Conservation (phyloP, 306 rosid species). For the Rosa multiflora region DNA sequence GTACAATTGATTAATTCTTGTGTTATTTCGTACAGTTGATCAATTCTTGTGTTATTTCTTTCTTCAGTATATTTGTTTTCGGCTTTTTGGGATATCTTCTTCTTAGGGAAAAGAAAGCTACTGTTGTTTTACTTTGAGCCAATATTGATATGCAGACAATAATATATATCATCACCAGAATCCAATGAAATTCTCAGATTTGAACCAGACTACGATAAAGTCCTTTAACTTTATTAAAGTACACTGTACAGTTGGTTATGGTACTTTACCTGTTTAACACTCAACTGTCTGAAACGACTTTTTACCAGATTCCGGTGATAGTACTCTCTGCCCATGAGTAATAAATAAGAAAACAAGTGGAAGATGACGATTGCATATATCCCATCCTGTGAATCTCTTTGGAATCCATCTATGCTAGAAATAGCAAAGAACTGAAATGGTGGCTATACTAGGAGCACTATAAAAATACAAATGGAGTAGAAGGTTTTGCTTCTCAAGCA, state of each 20-base stretch:
- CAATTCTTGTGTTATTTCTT: background rate
- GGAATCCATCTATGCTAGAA: background rate
- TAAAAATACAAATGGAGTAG: background rate
- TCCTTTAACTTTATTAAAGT: background rate
- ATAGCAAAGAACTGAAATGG: background rate
- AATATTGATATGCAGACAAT: background rate
- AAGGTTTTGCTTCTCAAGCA: background rate
- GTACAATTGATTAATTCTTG: background rate
- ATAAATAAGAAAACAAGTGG: background rate
- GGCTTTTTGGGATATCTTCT: background rate
- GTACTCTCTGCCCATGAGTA: background rate
- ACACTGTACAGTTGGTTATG: background rate
- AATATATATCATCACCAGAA: background rate
- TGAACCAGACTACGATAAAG: background rate
- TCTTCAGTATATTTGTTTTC: background rate
- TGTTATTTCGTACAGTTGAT: background rate
- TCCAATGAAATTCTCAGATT: conserved; percentile 4
- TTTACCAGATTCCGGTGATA: conserved; percentile 6
- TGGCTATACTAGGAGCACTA: background rate
- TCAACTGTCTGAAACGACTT: background rate
- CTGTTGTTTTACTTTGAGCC: background rate
- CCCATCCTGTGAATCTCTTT: background rate
- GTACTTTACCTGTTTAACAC: background rate
- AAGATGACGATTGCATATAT: background rate
- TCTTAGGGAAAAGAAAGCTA: background rate